Percentiles rank a stretch among this genome's conserved stretches.
Evolutionary conservation across 805 yeast species (phyloP).

Genomic region (Saccharomycopsis fermentans): DNA sequence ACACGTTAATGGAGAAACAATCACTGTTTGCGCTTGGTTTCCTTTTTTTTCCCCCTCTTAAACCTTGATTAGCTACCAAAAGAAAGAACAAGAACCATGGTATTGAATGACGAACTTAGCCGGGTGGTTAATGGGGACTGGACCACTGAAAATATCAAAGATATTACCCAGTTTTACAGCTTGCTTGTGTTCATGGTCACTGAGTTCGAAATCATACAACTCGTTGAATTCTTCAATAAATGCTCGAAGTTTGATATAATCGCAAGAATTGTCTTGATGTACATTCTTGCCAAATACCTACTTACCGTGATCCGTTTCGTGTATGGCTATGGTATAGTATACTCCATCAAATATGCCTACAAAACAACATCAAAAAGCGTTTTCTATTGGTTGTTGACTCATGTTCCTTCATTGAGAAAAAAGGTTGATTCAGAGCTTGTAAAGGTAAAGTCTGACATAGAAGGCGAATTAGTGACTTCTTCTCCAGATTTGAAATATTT

Average conservation of each 20-base stretch:
- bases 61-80: too few species aligned
- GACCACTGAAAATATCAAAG: neutral
- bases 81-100: neutral
- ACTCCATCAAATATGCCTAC: slow-evolving; percentile 17
- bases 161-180: slow-evolving; percentile 1
- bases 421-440: slow-evolving; percentile 54
- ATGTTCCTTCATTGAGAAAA: slow-evolving; percentile 41
- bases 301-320: neutral
- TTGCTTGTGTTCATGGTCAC: neutral
- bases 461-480: slow-evolving; percentile 46
- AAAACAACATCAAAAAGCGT: slow-evolving; percentile 20
- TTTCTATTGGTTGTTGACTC: slow-evolving; percentile 27
- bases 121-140: neutral
- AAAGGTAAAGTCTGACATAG: slow-evolving; percentile 39
- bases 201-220: slow-evolving; percentile 2
- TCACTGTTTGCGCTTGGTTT: too few species aligned
- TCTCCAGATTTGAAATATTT: slow-evolving; percentile 37
- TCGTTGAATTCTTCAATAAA: neutral
- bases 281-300: neutral
- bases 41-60: too few species aligned
- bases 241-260: slow-evolving; percentile 4
- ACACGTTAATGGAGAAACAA: too few species aligned
- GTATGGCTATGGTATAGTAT: slow-evolving; percentile 22
- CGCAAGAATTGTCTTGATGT: slow-evolving; percentile 7
- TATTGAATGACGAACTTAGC: neutral